Evolutionary conservation across 2,329 filamentous ascomycete species (phyloP), one percentile per base, ranked within the genome.

Genomic region (Laburnicola sp.): DNA sequence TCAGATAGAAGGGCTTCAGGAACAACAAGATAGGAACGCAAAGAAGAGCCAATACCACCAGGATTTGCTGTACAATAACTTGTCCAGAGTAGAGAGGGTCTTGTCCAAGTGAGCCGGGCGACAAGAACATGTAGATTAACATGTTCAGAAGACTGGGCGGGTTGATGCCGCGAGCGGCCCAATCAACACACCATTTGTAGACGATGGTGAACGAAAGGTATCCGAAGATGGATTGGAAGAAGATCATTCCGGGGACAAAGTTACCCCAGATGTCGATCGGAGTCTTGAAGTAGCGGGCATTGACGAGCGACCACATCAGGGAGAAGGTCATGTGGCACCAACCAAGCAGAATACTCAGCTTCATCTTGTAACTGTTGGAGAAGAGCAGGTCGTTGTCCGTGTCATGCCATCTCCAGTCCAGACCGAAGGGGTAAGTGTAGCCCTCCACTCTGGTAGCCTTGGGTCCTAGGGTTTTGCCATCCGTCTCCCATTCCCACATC

Each of bases 251-350:
- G 5, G 94, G 94, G 41, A 99, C 77, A 69, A 99, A 99, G 76
- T 97, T 97, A 60, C 91, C 94, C 85, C 89, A 96, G 63, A 99
- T 92, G 66, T 99, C 95, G 62, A 97, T 90, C 40, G 89, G 89
- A 58, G 87, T 89, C 80, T 92, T 93, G 82, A 97, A 99, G 75
- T 97, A 91, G 50, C 87, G 86, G 43, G 91, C 93, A 70, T 99
- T 99, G 80, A 96, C 84, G 68, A 89, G 94, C 23, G 94, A 87
- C 69, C 96, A 87, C 78, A 89, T 92, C 39, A 99, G 84, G 16
- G 94, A 97, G 78, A 96, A 99, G 2, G 94, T 99, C 94, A 99
- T 99, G 78, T 97, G 92, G 52, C 85, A 85, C 94, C 95, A 99
- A 73, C 95, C 94, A 59, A 99, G 83, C 60, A 99, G 84, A 71